Base-by-base conservation (phyloP, 2,329 filamentous ascomycete genomes). In the Colletotrichum sansevieriae region DNA sequence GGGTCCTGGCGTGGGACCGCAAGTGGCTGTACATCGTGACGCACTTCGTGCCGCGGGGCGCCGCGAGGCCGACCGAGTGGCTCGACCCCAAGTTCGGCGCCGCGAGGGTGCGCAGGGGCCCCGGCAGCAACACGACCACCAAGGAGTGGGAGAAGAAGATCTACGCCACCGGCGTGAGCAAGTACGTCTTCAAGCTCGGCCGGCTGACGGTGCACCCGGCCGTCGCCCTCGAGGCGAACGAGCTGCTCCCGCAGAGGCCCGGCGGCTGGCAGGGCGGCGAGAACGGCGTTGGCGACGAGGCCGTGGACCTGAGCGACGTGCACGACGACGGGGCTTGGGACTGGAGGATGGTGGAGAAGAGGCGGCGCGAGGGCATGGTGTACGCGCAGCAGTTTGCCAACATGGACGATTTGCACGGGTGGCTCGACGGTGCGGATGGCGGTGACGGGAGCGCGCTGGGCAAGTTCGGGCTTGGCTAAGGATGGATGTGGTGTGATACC, bases 161-260 rank as follows among this genome's bases (percentile, higher is more conserved):
- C 44, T 86, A 91, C 73, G 93, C 92, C 1, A 91, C 90, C 0
- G 90, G 90, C 1, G 79, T 95, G 49, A 90, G 88, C 81, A 95
- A 94, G 82, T 95, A 95, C 78, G 92, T 95, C 46, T 90, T 93
- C 77, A 95, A 95, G 83, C 85, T 94, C 64, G 92, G 91, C 1
- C 85, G 95, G 25, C 84, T 96, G 74, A 98, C 95, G 0, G 88
- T 98, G 4, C 89, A 95, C 72, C 95, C 96, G 0, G 91, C 94
- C 73, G 84, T 92, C 54, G 84, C 95, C 8, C 83, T 98, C 29
- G 84, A 87, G 49, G 87, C 90, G 41, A 91, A 91, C 57, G 89
- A 90, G 1, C 83, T 98, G 76, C 82, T 98, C 58, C 96, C 96
- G 0, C 82, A 86, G 65, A 85, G 90, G 55, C 93, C 94, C 0